These are phyloP conservation scores for Kodamaea neixiangensis DNA, from an alignment of 805 yeast genomes.

Conservation along the genomic window DNA sequence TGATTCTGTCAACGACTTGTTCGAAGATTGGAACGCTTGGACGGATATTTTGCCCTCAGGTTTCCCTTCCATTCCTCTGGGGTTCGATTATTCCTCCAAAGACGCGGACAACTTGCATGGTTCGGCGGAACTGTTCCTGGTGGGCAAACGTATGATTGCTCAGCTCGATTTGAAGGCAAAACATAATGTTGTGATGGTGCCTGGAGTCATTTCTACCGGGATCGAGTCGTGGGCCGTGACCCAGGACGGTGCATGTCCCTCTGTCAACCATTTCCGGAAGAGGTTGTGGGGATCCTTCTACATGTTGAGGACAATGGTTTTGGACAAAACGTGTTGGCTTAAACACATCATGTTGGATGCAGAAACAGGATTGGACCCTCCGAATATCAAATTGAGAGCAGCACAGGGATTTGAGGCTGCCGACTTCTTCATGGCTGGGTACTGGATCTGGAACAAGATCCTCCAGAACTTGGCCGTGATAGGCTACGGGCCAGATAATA, in stretches of 20 bases:
- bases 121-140: constrained; percentile 82
- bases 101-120: constrained; percentile 39
- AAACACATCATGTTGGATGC: constrained; percentile 88
- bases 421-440: constrained; percentile 94
- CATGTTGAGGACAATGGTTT: constrained; percentile 88
- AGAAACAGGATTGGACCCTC: constrained; percentile 91
- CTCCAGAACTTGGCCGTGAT: constrained; percentile 92
- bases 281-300: constrained; percentile 96
- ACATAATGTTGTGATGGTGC: constrained; percentile 87
- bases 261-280: constrained; percentile 82
- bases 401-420: constrained; percentile 97
- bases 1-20: constrained; percentile 56
- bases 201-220: constrained; percentile 95
- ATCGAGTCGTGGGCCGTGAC: constrained; percentile 88
- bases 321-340: constrained; percentile 93
- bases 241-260: constrained; percentile 73
- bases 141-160: constrained; percentile 63
- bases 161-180: constrained; percentile 56
- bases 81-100: constrained; percentile 40
- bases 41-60: constrained; percentile 69
- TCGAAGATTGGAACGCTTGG: constrained; percentile 61
- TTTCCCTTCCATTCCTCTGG: constrained; percentile 58
- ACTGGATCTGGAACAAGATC: constrained; percentile 98
- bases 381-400: constrained; percentile 75
- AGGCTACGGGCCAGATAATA: constrained; percentile 89